These are phyloP conservation scores for Polygonum aviculare DNA, from an alignment of 148 eudicot genomes.

Conservation along the genomic window DNA sequence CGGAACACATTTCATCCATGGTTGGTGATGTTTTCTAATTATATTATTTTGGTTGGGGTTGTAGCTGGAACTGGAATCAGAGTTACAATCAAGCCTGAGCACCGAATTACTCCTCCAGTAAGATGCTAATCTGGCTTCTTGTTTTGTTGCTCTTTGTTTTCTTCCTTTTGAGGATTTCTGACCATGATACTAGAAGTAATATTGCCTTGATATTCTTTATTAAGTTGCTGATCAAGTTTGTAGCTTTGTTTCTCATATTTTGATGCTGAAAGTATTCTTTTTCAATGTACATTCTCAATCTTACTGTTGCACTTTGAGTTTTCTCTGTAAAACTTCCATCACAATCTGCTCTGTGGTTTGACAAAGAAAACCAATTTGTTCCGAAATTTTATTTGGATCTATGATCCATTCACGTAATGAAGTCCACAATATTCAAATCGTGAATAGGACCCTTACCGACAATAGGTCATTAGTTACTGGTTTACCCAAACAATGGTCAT, in stretches of 20 bases:
- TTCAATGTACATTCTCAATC: not conserved
- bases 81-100: slow-evolving; percentile 67
- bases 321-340: not conserved
- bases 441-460: not conserved
- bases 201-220: not conserved
- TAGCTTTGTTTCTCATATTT: not conserved
- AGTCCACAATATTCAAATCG: not conserved
- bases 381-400: not conserved
- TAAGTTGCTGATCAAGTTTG: not conserved
- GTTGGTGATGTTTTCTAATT: slow-evolving; percentile 2
- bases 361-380: not conserved
- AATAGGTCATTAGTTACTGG: not conserved
- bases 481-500: not conserved
- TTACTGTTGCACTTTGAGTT: not conserved
- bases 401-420: not conserved
- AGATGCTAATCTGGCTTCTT: slow-evolving; percentile 15
- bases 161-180: not conserved
- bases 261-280: not conserved
- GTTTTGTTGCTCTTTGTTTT: not conserved
- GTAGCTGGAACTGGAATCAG: slow-evolving; percentile 81
- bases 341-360: not conserved
- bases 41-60: slow-evolving; percentile 12
- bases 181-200: not conserved
- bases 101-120: slow-evolving; percentile 89
- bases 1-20: not conserved